phyloP scores from a whole-genome alignment of 768 basidiomycete species.

The Rhizopogon sp. region DNA sequence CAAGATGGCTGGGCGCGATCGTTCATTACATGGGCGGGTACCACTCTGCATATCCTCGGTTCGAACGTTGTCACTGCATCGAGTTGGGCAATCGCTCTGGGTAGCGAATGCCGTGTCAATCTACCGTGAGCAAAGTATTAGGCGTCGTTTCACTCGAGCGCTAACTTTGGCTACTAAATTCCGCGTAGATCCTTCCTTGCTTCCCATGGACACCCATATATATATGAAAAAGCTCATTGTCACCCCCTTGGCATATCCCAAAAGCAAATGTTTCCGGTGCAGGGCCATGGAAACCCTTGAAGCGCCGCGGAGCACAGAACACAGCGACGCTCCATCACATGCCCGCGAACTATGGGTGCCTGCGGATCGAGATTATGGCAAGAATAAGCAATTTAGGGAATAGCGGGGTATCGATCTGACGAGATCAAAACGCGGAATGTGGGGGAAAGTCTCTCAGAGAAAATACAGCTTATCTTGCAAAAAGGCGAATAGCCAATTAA shows the following conservation, averaged over 20 bases:
- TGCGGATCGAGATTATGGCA: constrained; percentile 2
- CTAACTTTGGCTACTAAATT: not conserved
- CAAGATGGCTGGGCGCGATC: not conserved
- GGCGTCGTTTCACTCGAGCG: not conserved
- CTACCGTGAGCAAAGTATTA: not conserved
- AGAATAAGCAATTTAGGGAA: not conserved
- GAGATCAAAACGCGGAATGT: not conserved
- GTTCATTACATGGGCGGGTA: not conserved
- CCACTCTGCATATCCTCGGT: not conserved
- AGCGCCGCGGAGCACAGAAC: constrained; percentile 1
- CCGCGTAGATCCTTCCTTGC: not conserved
- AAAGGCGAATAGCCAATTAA: too few relatives aligned
- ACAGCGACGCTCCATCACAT: not conserved
- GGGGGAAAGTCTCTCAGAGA: not conserved
- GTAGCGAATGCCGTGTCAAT: not conserved
- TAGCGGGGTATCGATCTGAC: constrained; percentile 2
- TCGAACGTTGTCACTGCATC: not conserved
- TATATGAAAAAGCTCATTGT: not conserved
- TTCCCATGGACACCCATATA: not conserved
- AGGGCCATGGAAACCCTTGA: not conserved
- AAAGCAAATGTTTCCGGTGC: not conserved
- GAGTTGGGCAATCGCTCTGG: not conserved
- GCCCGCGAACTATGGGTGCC: constrained; percentile 2
- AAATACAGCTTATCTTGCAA: not conserved
- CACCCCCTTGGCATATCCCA: not conserved